phyloP scores from a whole-genome alignment of 805 yeast species.

The Clavispora vitiphila region DNA sequence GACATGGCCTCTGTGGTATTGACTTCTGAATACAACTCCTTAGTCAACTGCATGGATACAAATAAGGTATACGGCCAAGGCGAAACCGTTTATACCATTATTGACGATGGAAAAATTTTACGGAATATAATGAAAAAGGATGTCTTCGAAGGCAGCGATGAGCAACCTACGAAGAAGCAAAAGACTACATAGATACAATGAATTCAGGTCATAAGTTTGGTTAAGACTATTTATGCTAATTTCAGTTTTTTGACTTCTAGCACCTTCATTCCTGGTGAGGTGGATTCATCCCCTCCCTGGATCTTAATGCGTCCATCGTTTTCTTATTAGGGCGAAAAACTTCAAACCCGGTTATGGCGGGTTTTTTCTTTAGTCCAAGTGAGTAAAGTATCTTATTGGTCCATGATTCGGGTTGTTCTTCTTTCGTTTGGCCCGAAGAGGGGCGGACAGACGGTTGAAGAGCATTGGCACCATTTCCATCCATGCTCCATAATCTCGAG shows the following conservation, averaged over 20 bases:
- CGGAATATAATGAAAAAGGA: constrained; percentile 54
- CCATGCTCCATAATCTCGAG: constrained; percentile 26
- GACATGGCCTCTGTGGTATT: constrained; percentile 54
- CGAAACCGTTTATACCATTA: constrained; percentile 30
- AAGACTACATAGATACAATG: background rate
- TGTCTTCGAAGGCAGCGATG: constrained; percentile 9
- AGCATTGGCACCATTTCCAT: background rate
- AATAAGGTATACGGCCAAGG: constrained; percentile 21
- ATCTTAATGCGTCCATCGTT: constrained; percentile 16
- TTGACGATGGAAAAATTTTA: constrained; percentile 57
- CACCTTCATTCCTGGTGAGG: too few species aligned
- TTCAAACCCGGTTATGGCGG: constrained; percentile 21
- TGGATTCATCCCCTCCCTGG: background rate
- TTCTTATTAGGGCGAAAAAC: constrained; percentile 26
- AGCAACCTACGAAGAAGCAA: constrained; percentile 17
- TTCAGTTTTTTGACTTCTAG: too few species aligned
- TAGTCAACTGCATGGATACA: constrained; percentile 35
- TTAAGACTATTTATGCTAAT: background rate
- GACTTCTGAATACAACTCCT: constrained; percentile 49
- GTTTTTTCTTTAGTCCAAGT: background rate
- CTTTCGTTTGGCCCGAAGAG: background rate
- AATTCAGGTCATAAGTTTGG: too few species aligned
- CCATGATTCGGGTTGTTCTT: constrained; percentile 1
- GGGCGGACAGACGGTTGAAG: background rate
- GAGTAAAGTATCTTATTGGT: background rate